Percentiles rank a stretch among this genome's conserved stretches.
Conservation (phyloP, 805 yeast species). For the Wickerhamiella dianesei region DNA sequence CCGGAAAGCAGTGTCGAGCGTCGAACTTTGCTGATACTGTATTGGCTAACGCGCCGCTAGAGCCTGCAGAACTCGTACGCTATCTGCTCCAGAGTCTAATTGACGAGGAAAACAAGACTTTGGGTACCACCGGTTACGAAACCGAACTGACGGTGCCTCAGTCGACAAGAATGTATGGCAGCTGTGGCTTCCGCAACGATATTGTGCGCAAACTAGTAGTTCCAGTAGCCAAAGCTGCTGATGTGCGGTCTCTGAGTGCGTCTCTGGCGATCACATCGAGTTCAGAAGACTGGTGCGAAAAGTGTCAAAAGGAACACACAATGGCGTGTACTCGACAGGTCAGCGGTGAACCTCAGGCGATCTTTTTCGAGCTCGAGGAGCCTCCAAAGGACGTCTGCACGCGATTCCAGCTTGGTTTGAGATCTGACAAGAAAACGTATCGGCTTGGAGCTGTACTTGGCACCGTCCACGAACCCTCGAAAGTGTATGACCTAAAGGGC, state of each 20-base stretch:
- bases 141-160: background rate
- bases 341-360: slow-evolving; percentile 46
- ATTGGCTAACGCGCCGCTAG: background rate
- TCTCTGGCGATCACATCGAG: slow-evolving; percentile 15
- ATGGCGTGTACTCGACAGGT: slow-evolving; percentile 42
- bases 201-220: background rate
- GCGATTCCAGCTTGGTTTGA: slow-evolving; percentile 3
- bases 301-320: slow-evolving; percentile 38
- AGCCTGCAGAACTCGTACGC: background rate
- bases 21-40: slow-evolving; percentile 40
- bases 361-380: slow-evolving; percentile 21
- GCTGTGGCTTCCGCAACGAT: slow-evolving; percentile 14
- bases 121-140: background rate
- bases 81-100: slow-evolving; percentile 1
- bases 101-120: background rate
- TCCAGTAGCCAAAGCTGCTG: slow-evolving; percentile 8
- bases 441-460: slow-evolving; percentile 4
- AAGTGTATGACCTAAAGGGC: slow-evolving; percentile 24
- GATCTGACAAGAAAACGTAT: slow-evolving; percentile 12
- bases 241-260: slow-evolving; percentile 12
- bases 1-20: slow-evolving; percentile 67
- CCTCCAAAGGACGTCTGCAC: slow-evolving; percentile 1
- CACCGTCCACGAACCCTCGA: background rate
- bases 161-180: slow-evolving; percentile 8
- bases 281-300: slow-evolving; percentile 34